A percentile compares a stretch with the other conserved stretches of the same genome.
Evolutionary conservation across 1,139 yeast species (phyloP).

Genomic region (Scheffersomyces parashehatae): DNA sequence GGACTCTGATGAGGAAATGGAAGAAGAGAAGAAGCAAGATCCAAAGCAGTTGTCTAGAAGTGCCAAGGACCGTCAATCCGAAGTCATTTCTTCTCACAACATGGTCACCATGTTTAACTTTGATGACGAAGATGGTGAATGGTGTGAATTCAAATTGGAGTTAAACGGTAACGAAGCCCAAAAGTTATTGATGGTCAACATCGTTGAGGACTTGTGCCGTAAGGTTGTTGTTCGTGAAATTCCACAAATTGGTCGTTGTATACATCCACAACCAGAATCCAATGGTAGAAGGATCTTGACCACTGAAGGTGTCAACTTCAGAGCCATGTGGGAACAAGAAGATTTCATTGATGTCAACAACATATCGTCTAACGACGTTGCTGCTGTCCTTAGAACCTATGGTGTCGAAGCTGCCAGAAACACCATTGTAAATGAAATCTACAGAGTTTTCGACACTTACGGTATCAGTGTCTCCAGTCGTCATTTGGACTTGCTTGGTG

Average conservation of each 20-base stretch:
- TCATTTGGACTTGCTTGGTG: conserved; percentile 96
- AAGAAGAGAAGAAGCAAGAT: conserved; percentile 22
- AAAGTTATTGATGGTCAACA: conserved; percentile 95
- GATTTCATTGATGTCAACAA: conserved; percentile 87
- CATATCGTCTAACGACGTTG: conserved; percentile 88
- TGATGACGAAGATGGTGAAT: conserved; percentile 83
- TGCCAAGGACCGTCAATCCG: conserved; percentile 84
- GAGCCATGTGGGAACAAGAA: conserved; percentile 97
- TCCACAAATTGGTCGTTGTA: conserved; percentile 88
- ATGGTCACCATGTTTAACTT: conserved; percentile 80
- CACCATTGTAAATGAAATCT: conserved; percentile 94
- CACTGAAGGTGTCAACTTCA: conserved; percentile 97
- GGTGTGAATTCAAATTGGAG: conserved; percentile 90
- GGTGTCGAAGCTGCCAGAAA: conserved; percentile 99
- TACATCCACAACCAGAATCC: conserved; percentile 74
- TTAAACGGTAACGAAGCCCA: conserved; percentile 77
- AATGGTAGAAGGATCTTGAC: conserved; percentile 67
- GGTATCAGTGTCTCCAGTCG: conserved; percentile 93
- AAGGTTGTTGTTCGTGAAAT: conserved; percentile 91
- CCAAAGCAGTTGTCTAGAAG: conserved; percentile 44
- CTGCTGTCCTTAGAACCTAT: conserved; percentile 85
- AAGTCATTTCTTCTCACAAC: conserved; percentile 70
- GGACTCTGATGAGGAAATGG: conserved; percentile 32
- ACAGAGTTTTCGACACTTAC: conserved; percentile 93
- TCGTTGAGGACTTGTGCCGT: conserved; percentile 89